phyloP scores from a whole-genome alignment of 2,329 filamentous ascomycete genomes.

The Pseudocercospora pini-densiflorae region DNA sequence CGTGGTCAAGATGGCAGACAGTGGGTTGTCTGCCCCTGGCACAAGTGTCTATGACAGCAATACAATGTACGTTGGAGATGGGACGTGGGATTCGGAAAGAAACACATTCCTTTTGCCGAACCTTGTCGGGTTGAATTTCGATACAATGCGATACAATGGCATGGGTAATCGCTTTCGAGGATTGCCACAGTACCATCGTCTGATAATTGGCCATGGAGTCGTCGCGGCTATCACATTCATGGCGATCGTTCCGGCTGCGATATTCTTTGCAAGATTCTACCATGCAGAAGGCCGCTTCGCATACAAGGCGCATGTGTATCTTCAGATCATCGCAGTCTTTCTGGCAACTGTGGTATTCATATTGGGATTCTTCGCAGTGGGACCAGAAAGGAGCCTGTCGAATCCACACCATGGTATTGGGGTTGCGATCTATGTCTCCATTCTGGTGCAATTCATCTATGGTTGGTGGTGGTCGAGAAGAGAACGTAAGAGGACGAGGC shows the following conservation, averaged over 20 bases:
- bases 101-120: slow-evolving; percentile 81
- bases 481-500: slow-evolving; percentile 50
- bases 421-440: slow-evolving; percentile 74
- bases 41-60: slow-evolving; percentile 73
- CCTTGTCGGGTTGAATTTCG: slow-evolving; percentile 75
- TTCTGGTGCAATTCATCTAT: slow-evolving; percentile 72
- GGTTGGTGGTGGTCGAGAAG: slow-evolving; percentile 67
- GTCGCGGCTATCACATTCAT: slow-evolving; percentile 76
- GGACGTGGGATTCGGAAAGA: slow-evolving; percentile 79
- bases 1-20: slow-evolving; percentile 33
- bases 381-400: slow-evolving; percentile 69
- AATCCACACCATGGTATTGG: slow-evolving; percentile 89
- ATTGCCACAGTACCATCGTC: slow-evolving; percentile 69
- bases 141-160: slow-evolving; percentile 84
- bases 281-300: slow-evolving; percentile 59
- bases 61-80: slow-evolving; percentile 78
- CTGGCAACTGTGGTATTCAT: slow-evolving; percentile 74
- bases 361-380: slow-evolving; percentile 78
- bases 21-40: slow-evolving; percentile 67
- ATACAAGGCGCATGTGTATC: slow-evolving; percentile 72
- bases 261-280: slow-evolving; percentile 75
- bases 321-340: slow-evolving; percentile 71
- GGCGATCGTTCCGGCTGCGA: slow-evolving; percentile 72
- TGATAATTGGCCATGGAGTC: slow-evolving; percentile 73
- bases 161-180: slow-evolving; percentile 81